A percentile compares a stretch with the other conserved stretches of the same genome.
Conservation (phyloP, 2,329 filamentous ascomycete species). For the Blumeriella jaapii region DNA sequence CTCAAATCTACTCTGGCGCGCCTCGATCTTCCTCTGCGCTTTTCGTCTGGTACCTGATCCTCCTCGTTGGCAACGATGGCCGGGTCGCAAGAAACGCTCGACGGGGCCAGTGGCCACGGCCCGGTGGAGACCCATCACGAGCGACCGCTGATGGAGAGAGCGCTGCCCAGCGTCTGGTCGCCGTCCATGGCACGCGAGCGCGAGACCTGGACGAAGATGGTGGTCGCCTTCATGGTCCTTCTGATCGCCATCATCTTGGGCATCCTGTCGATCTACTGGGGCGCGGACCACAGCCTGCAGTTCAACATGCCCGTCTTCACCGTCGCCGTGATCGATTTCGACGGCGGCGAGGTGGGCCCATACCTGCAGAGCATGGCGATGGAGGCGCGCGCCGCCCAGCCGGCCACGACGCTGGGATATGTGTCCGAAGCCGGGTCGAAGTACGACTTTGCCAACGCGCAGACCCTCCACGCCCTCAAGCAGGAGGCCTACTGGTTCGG, state of each 20-base stretch:
- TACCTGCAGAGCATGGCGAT: slow-evolving; percentile 11
- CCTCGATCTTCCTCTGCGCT: no score
- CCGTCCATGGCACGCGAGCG: slow-evolving; percentile 8
- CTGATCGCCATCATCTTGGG: slow-evolving; percentile 12
- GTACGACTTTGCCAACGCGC: slow-evolving; percentile 7
- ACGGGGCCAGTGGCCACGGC: not conserved
- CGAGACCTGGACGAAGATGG: slow-evolving; percentile 15
- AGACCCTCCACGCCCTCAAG: slow-evolving; percentile 7
- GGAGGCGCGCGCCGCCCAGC: slow-evolving; percentile 3
- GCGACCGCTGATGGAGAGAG: slow-evolving; percentile 4
- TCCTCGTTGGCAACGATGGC: slow-evolving; percentile 1
- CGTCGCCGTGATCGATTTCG: slow-evolving; percentile 15
- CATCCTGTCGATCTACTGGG: slow-evolving; percentile 15
- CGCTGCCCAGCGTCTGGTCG: slow-evolving; percentile 8
- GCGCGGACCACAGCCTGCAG: slow-evolving; percentile 11
- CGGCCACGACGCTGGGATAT: slow-evolving; percentile 11
- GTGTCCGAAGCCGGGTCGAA: slow-evolving; percentile 7
- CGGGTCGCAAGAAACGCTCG: slow-evolving; percentile 2
- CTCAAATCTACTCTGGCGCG: no score
- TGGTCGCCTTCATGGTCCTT: slow-evolving; percentile 8
- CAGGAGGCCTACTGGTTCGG: slow-evolving; percentile 14
- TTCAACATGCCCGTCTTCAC: slow-evolving; percentile 13
- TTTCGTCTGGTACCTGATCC: no score
- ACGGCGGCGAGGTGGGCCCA: slow-evolving; percentile 11
- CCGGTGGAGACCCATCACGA: not conserved